Conservation (phyloP, 768 basidiomycete species). For the Boletus rufocinnamomeus region DNA sequence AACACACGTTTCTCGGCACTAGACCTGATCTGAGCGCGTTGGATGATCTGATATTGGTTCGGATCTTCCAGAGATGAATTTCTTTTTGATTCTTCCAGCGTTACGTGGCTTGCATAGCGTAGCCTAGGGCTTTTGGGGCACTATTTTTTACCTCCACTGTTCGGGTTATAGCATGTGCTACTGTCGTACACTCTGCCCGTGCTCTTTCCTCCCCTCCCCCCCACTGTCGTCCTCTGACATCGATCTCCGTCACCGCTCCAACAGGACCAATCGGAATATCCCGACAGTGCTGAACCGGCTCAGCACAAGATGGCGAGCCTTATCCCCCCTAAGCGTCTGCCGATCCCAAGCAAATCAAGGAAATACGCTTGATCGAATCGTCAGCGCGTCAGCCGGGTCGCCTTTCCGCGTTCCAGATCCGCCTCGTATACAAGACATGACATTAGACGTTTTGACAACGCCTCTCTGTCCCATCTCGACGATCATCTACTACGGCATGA, state of each 20-base stretch:
- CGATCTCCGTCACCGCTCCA: background rate
- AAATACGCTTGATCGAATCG: background rate
- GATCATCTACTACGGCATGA: background rate
- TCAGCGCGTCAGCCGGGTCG: background rate
- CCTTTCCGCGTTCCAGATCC: constrained; percentile 4
- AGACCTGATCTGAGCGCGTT: constrained; percentile 3
- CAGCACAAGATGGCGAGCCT: background rate
- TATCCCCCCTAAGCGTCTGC: background rate
- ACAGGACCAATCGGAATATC: background rate
- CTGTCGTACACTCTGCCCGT: background rate
- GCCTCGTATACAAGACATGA: background rate
- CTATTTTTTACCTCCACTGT: constrained; percentile 2
- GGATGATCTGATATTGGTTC: constrained; percentile 1
- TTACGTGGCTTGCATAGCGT: background rate
- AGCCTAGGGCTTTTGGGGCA: background rate
- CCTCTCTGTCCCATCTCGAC: background rate
- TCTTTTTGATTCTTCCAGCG: constrained; percentile 11
- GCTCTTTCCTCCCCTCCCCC: background rate
- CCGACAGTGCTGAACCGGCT: background rate
- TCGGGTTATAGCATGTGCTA: background rate
- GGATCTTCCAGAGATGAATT: constrained; percentile 14
- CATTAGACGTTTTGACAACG: background rate
- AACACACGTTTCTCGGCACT: constrained; percentile 24
- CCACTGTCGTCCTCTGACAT: background rate
- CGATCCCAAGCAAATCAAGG: background rate